A percentile compares a stretch with the other conserved stretches of the same genome.
Conservation (phyloP, 441 rosid species). For the Omphalea diandra region DNA sequence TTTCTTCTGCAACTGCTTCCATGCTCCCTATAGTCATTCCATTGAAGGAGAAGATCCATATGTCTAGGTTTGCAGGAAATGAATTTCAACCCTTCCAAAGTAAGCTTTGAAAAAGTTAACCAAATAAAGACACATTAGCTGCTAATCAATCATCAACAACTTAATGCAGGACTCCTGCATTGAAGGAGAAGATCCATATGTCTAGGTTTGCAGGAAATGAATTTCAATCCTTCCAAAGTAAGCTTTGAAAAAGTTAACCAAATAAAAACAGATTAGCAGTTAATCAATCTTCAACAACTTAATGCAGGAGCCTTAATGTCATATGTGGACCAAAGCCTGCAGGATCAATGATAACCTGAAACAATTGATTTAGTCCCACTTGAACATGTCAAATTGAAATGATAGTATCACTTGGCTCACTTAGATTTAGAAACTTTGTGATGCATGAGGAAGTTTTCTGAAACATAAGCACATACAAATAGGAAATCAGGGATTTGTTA, state of each 20-base stretch:
- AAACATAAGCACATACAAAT: slow-evolving; percentile 4
- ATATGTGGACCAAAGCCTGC: too few relatives aligned
- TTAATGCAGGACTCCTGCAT: not conserved
- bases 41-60: not conserved
- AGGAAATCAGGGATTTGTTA: not conserved
- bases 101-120: not conserved
- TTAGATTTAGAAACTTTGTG: not conserved
- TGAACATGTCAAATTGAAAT: not conserved
- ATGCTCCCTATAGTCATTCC: not conserved
- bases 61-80: not conserved
- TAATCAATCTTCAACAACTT: not conserved
- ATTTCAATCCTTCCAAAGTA: not conserved
- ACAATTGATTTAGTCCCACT: not conserved
- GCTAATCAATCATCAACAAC: not conserved
- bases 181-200: not conserved
- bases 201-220: not conserved
- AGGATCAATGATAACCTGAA: not conserved
- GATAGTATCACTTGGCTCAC: not conserved
- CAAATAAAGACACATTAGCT: not conserved
- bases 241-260: not conserved
- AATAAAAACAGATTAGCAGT: not conserved
- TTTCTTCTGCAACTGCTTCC: not conserved
- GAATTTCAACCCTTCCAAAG: not conserved
- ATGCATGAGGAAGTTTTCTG: not conserved
- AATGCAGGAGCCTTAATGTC: not conserved